A percentile compares a stretch with the other conserved stretches of the same genome.
phyloP scores from a whole-genome alignment of 352 stramenopile species.

The Phytophthora pisi region DNA sequence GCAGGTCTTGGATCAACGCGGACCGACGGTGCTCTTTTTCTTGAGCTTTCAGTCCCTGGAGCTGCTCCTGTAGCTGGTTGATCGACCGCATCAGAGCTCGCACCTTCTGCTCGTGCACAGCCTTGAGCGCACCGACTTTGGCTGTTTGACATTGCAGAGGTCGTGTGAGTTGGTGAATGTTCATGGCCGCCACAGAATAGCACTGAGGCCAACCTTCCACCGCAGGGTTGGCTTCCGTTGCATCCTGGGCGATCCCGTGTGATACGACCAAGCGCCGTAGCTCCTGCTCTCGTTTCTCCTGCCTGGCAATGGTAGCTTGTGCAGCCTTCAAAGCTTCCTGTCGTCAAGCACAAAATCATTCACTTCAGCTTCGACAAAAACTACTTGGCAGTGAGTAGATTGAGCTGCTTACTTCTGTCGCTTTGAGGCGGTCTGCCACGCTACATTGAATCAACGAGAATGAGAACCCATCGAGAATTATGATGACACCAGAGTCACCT shows the following conservation, averaged over 20 bases:
- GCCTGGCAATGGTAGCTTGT: conserved; percentile 61
- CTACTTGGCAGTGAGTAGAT: not conserved
- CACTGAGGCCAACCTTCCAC: conserved; percentile 41
- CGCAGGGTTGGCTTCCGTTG: conserved; percentile 37
- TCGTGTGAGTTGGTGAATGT: not conserved
- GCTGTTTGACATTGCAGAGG: conserved; percentile 29
- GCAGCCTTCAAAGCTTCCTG: conserved; percentile 61
- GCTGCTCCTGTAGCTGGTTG: conserved; percentile 77
- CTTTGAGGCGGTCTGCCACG: conserved; percentile 53
- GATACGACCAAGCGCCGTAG: conserved; percentile 56
- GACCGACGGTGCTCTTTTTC: conserved; percentile 89
- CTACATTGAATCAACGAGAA: conserved; percentile 19
- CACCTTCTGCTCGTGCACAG: conserved; percentile 75
- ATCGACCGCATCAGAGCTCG: conserved; percentile 88
- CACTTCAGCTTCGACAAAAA: not conserved
- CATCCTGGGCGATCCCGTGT: conserved; percentile 42
- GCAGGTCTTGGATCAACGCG: conserved; percentile 82
- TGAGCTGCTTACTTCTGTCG: conserved; percentile 45
- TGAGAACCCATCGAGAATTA: not conserved
- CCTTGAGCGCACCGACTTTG: conserved; percentile 74
- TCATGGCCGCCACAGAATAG: not conserved
- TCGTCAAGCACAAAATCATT: conserved; percentile 4
- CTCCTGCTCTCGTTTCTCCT: conserved; percentile 69
- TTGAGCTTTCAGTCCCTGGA: conserved; percentile 74
- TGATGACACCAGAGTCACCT: conserved; percentile 3